These are phyloP conservation scores for Dichotomocladium elegans DNA, from an alignment of 371 early-diverging fungal species.

Conservation along the genomic window DNA sequence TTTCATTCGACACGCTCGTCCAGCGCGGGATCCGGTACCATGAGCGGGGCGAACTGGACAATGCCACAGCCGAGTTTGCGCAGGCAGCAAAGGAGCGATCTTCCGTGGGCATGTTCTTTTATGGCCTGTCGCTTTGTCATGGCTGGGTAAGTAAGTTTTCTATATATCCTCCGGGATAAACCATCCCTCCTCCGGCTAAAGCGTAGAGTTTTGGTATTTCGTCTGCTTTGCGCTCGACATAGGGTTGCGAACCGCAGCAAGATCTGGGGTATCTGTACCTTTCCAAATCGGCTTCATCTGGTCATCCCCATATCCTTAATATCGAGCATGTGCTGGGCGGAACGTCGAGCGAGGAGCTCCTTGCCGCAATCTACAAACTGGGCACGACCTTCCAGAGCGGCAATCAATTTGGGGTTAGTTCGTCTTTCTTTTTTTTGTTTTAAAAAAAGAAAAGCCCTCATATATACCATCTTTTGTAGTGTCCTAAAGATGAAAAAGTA, in stretches of 20 bases:
- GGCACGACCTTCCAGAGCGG: slow-evolving; percentile 83
- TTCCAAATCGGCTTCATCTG: slow-evolving; percentile 81
- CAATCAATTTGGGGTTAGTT: slow-evolving; percentile 89
- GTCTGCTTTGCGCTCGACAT: not conserved
- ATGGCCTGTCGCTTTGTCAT: slow-evolving; percentile 84
- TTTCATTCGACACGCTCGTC: not conserved
- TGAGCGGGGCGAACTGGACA: slow-evolving; percentile 64
- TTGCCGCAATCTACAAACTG: slow-evolving; percentile 84
- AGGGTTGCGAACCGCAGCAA: slow-evolving; percentile 67
- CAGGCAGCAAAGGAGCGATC: slow-evolving; percentile 71
- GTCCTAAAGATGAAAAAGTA: slow-evolving; percentile 69
- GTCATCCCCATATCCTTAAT: slow-evolving; percentile 60
- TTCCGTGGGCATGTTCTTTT: slow-evolving; percentile 82
- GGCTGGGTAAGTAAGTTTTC: slow-evolving; percentile 65
- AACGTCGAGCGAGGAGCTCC: slow-evolving; percentile 42
- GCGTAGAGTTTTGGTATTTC: not conserved
- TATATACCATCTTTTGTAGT: slow-evolving; percentile 19
- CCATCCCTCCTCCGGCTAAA: too few species aligned
- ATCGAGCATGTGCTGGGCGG: slow-evolving; percentile 42
- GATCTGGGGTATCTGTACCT: slow-evolving; percentile 64
- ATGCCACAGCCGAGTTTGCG: slow-evolving; percentile 80
- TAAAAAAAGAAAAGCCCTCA: not conserved
- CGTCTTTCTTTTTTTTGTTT: not conserved
- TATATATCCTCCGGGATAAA: too few species aligned
- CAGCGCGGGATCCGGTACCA: slow-evolving; percentile 25